Evolutionary conservation across 495 filamentous ascomycete genomes (phyloP).

Genomic region (Hypoxylon cercidicola): DNA sequence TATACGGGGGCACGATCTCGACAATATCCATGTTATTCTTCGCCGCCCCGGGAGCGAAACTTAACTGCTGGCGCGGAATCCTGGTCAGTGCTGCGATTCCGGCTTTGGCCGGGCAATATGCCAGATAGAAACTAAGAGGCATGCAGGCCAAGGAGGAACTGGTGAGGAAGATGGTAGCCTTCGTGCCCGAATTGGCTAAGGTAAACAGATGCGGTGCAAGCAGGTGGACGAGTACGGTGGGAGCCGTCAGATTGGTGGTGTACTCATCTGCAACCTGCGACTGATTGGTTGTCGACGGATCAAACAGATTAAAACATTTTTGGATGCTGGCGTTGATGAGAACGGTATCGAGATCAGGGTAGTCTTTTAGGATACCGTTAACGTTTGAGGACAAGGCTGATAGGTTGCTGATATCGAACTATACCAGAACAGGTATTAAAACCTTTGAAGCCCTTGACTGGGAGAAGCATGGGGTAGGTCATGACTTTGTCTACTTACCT

Average conservation of each 20-base stretch:
- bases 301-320: conserved; percentile 34
- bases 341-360: conserved; percentile 51
- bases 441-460: too few relatives aligned
- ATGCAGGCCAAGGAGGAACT: conserved; percentile 49
- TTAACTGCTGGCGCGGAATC: conserved; percentile 46
- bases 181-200: conserved; percentile 16
- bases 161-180: conserved; percentile 42
- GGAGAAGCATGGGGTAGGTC: too few relatives aligned
- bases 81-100: conserved; percentile 46
- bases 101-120: conserved; percentile 52
- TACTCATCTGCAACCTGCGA: conserved; percentile 42
- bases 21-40: too few relatives aligned
- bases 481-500: conserved; percentile 15
- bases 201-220: conserved; percentile 51
- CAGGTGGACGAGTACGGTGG: conserved; percentile 44
- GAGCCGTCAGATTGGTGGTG: conserved; percentile 43
- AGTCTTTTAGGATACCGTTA: conserved; percentile 37
- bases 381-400: conserved; percentile 38
- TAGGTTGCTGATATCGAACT: conserved; percentile 44
- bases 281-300: conserved; percentile 37
- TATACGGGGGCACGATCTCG: conserved; percentile 53
- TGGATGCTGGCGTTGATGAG: conserved; percentile 49
- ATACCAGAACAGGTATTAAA: not conserved
- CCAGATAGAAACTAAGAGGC: conserved; percentile 47
- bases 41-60: too few relatives aligned